Base-by-base conservation (phyloP, 2,329 filamentous ascomycete genomes). In the Alternaria sp. region DNA sequence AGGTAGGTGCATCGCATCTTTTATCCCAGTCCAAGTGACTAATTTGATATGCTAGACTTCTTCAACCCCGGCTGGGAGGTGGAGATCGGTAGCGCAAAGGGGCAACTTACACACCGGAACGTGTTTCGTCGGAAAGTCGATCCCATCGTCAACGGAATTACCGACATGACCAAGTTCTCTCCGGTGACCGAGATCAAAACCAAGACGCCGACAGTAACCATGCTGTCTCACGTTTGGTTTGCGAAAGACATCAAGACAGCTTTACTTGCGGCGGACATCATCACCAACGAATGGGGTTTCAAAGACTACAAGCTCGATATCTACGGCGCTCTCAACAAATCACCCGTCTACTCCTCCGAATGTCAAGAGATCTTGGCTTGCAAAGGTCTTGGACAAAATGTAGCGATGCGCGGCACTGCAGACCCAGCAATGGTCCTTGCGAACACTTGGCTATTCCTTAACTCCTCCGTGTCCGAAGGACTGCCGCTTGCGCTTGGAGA, bases 241-340 rank as follows among this genome's bases (percentile, higher is more conserved):
- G 79, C 79, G 65, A 90, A 90, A 73, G 88, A 90, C 65, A 88
- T 90, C 76, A 89, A 89, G 75, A 89, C 85, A 3, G 88, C 88
- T 4, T 83, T 90, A 23, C 80, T 89, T 6, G 87, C 88, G 7
- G 88, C 88, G 2, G 88, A 90, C 68, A 85, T 90, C 65, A 89
- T 90, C 65, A 84, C 89, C 67, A 89, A 90, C 72, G 84, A 87
- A 68, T 90, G 86, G 83, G 87, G 88, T n/a, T 89, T 90, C 76
- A 84, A 83, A 45, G 87, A 90, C 63, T 90, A 90, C 75, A 83
- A 85, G 57, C 83, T 90, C 2, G 84, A 88, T 61, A 86, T 90
- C 18, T 90, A 90, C 70, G 88, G 88, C 11, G 87, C 87, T 18
- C 86, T 89, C 59, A 88, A 90, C 75, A 87, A 88, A 65, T 84